These are phyloP conservation scores for Aspergillus diversus DNA, from an alignment of 495 filamentous ascomycete genomes.

Conservation along the genomic window DNA sequence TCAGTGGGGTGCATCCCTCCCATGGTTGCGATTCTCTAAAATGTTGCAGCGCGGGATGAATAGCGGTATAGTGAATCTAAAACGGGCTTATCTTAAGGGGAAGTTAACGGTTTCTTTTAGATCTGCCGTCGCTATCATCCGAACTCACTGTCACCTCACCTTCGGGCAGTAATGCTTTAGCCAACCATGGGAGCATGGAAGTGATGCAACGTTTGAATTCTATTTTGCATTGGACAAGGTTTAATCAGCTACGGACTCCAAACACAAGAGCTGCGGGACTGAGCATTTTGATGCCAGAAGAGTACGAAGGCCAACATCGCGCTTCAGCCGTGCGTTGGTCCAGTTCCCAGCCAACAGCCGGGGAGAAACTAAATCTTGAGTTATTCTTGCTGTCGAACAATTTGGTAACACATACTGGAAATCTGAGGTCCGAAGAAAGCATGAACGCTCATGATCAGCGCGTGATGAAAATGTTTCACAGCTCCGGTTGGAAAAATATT, in stretches of 20 bases:
- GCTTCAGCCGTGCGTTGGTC: slow-evolving; percentile 5
- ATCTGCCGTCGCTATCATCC: slow-evolving; percentile 1
- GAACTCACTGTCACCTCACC: slow-evolving; percentile 4
- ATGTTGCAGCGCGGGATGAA: slow-evolving; percentile 7
- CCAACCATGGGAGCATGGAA: slow-evolving; percentile 6
- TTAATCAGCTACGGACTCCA: slow-evolving; percentile 6
- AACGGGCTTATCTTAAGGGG: too few species aligned
- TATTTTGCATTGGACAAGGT: slow-evolving; percentile 16
- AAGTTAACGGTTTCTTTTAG: too few species aligned
- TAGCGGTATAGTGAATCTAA: too few species aligned
- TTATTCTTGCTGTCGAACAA: slow-evolving; percentile 24
- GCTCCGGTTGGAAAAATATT: slow-evolving; percentile 15
- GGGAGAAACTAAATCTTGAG: slow-evolving; percentile 9
- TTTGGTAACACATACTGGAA: slow-evolving; percentile 10
- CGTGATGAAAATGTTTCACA: slow-evolving; percentile 17
- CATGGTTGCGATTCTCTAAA: slow-evolving; percentile 19
- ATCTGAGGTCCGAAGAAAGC: neutral
- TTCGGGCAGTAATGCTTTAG: neutral
- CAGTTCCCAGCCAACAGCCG: slow-evolving; percentile 4
- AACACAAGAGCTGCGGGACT: slow-evolving; percentile 17
- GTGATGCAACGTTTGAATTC: slow-evolving; percentile 9
- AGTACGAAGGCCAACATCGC: slow-evolving; percentile 8
- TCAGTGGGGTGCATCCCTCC: slow-evolving; percentile 11
- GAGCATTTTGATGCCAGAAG: slow-evolving; percentile 22
- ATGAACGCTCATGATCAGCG: slow-evolving; percentile 13